Conservation (phyloP, 768 basidiomycete genomes). For the Boletus edulis region DNA sequence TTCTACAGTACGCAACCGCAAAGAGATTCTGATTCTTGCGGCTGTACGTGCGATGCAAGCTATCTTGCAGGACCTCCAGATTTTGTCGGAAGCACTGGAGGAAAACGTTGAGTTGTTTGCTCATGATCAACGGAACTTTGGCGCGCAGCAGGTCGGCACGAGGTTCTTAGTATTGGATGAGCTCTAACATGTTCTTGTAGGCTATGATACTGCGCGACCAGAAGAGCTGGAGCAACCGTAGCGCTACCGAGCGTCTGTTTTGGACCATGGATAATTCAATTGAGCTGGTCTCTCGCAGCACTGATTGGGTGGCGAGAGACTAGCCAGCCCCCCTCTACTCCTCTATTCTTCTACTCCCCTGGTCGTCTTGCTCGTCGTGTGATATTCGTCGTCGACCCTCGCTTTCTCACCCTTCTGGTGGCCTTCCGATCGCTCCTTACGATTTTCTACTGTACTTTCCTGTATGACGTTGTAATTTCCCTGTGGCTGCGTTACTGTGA, state of each 20-base stretch:
- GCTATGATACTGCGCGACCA: slow-evolving; percentile 97
- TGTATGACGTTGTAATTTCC: slow-evolving; percentile 22
- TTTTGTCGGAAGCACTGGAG: slow-evolving; percentile 82
- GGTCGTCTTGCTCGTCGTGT: slow-evolving; percentile 10
- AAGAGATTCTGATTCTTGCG: slow-evolving; percentile 69
- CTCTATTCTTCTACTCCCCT: not conserved
- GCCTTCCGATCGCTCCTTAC: slow-evolving; percentile 2
- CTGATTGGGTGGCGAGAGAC: slow-evolving; percentile 83
- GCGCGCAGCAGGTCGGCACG: slow-evolving; percentile 84
- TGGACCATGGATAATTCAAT: slow-evolving; percentile 91
- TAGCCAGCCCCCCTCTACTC: slow-evolving; percentile 25
- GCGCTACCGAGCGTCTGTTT: slow-evolving; percentile 88
- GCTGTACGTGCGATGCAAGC: slow-evolving; percentile 82
- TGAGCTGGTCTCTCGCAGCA: slow-evolving; percentile 80
- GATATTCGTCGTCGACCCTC: slow-evolving; percentile 2
- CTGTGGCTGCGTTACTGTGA: slow-evolving; percentile 12
- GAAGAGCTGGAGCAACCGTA: slow-evolving; percentile 91
- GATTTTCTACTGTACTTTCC: slow-evolving; percentile 19
- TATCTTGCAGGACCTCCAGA: slow-evolving; percentile 84
- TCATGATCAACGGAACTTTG: slow-evolving; percentile 91
- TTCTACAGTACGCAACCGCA: slow-evolving; percentile 62
- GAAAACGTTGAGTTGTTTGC: slow-evolving; percentile 92
- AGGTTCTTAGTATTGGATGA: not conserved
- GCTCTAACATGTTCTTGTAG: slow-evolving; percentile 36
- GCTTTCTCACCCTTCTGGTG: slow-evolving; percentile 6